Base-by-base conservation (phyloP, 179 eudicot species). In the Gypsophila paniculata region DNA sequence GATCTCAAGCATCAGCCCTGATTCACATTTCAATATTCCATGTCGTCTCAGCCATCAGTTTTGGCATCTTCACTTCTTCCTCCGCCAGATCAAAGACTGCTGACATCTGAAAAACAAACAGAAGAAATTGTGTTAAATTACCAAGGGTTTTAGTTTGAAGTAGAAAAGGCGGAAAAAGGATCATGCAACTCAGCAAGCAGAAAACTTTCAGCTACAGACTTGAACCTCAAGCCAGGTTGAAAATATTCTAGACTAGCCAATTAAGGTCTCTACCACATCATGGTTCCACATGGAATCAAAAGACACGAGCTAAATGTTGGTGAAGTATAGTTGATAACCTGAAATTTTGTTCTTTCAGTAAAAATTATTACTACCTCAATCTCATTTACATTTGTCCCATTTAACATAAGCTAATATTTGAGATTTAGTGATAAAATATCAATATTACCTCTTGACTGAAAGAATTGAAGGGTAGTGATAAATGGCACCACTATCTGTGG, bases 1-100 rank as follows among this genome's bases (percentile, higher is more conserved):
- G 29, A 69, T 53, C 13, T 57, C 26, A n/a, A 18, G 6, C 23
- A 21, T 38, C 51, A 68, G 18, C 14, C 22, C 58, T 22, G 23
- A 65, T 78, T 93, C 83, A 93, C 81, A 91, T 73, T 70, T 93
- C 96, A 34, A 91, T 73, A 57, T 93, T 90, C 96, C 91, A 93
- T 19, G 91, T 81, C n/a, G 85, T 87, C 86, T 93, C 96, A 19
- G 91, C 96, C 73, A 80, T 77, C 71, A 93, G 55, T 77, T 84
- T 86, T 3, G 96, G 95, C 74, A 77, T 71, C 61, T 81, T 89
- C 32, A 57, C 67, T 74, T 86, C 67, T 74, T 86, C 91, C 78
- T 87, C 86, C 10, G 73, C 89, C 81, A 90, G 74, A 74, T 87
- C 76, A 73, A 91, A 66, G 8, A 85, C 60, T 68, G 98, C 96